Base-by-base conservation (phyloP, 208 protist genomes). In the Wallacemonas sp. region DNA sequence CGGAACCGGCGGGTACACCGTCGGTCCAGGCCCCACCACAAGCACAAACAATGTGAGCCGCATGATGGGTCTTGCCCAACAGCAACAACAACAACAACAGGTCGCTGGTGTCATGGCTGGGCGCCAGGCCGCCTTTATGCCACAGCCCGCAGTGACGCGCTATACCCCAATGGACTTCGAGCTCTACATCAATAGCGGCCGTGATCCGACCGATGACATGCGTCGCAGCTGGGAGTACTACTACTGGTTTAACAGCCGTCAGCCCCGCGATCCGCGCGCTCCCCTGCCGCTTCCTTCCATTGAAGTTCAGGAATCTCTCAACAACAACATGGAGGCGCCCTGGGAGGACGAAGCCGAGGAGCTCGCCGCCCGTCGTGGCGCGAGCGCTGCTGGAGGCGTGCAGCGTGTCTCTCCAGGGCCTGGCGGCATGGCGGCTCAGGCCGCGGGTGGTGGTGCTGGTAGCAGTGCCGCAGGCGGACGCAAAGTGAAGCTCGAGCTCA, bases 101-200 rank as follows among this genome's bases (percentile, higher is more conserved):
- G 17, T 26, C 12, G 26, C 28, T 3, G 24, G 9, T 58, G 51
- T 6, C 12, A 38, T 58, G 28, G 2, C 51, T 11, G 51, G 51
- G 9, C 51, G 51, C 28, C 41, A 26, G 4, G 51, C 30, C 51
- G 41, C 51, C 3, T 58, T 42, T 19, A 31, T 58, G 28, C 28
- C 22, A 4, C 54, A 31, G 26, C 68, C 51, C 26, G 44, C 70
- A 14, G 51, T 56, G 54, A 74, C 75, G 1, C 82, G 88, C 36
- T 91, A 83, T 47, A 94, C 84, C 11, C 78, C 82, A 1, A 86
- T 94, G 82, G 88, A 95, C 76, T 95, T 95, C 73, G 85, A 92
- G 63, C 73, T 92, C 19, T 82, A 82, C 61, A 70, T 95, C 59
- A 84, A 90, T 65, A 79, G 84, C 68, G 85, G 85, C 64, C 76